Evolutionary conservation across 2,329 filamentous ascomycete genomes (phyloP), one percentile per base, ranked within the genome.

Genomic region (Chaetoscypha palmicola): DNA sequence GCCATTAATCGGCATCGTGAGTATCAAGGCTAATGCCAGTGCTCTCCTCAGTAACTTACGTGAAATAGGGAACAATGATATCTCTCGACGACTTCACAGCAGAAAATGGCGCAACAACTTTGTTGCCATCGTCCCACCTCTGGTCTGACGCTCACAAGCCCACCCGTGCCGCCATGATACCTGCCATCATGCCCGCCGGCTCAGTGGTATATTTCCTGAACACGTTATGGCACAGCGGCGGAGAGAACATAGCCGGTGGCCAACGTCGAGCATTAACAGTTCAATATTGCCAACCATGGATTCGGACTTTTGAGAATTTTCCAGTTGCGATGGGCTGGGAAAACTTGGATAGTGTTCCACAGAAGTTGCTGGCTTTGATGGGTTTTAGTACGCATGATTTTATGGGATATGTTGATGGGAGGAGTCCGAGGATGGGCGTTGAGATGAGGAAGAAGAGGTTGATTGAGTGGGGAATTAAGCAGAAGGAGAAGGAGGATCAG

Each of bases 281-380:
- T 1, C 58, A 60, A 37, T 61, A 60, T 37, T 61, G 58, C 32
- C 57, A 60, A 43, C 58, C 55, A 4, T 71, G 60, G 60, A 59
- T 64, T 19, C 50, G 64, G n/a, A 57, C 60, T n/a, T 56, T 54
- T 38, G 64, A 66, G 49, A 67, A 67, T 38, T 59, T 63, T 51
- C 59, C 60, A 5, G 49, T 66, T 4, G 60, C 62, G 10, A 59
- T 64, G 41, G 61, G 63, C 10, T 60, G 56, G 57, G 53, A 60
- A 31, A 49, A 60, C 34, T 21, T 59, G 31, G 56, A 60, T 49
- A 31, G 45, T 12, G 46, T 59, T 3, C 56, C 57, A 4, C 52
- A 59, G 35, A 51, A 33, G 19, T 36, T 60, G 3, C 38, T 58
- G 40, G 32, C 33, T 21, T 37, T 59, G 48, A 54, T 58, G 54